Conservation (phyloP, 2,329 filamentous ascomycete genomes). For the Diaporthe humulicola region DNA sequence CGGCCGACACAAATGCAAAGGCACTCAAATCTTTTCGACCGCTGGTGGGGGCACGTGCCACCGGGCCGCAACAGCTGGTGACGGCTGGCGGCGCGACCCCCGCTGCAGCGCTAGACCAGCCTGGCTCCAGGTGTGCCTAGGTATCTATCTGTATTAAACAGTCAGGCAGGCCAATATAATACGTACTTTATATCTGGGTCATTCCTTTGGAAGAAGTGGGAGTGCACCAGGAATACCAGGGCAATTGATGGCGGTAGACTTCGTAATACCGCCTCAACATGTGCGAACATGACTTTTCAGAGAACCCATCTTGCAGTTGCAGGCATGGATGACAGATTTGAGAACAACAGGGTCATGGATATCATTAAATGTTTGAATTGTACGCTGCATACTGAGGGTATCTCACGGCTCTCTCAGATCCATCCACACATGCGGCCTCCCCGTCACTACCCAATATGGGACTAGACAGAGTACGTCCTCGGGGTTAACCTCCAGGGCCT, state of each 20-base stretch:
- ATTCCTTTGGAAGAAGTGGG: neutral
- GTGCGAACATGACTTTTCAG: neutral
- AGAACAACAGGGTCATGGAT: neutral
- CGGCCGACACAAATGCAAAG: constrained; percentile 15
- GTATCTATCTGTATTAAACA: neutral
- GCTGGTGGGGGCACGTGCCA: constrained; percentile 24
- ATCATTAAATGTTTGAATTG: constrained; percentile 22
- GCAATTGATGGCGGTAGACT: neutral
- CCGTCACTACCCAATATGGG: neutral
- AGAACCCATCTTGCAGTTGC: neutral
- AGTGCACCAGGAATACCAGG: neutral
- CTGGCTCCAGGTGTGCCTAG: neutral
- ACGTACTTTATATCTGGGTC: neutral
- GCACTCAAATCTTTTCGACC: constrained; percentile 30
- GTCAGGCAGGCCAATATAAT: accelerated
- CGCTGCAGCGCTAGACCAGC: neutral
- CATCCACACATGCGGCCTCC: neutral
- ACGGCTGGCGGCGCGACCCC: neutral
- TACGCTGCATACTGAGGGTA: constrained; percentile 18
- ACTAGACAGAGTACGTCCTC: neutral
- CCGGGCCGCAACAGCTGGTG: neutral
- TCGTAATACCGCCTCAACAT: neutral
- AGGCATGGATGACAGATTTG: too few relatives aligned
- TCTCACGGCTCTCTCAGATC: neutral
- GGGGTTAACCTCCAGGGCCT: neutral